These are phyloP conservation scores for Cercospora zeina DNA, from an alignment of 2,329 filamentous ascomycete genomes.

Conservation along the genomic window DNA sequence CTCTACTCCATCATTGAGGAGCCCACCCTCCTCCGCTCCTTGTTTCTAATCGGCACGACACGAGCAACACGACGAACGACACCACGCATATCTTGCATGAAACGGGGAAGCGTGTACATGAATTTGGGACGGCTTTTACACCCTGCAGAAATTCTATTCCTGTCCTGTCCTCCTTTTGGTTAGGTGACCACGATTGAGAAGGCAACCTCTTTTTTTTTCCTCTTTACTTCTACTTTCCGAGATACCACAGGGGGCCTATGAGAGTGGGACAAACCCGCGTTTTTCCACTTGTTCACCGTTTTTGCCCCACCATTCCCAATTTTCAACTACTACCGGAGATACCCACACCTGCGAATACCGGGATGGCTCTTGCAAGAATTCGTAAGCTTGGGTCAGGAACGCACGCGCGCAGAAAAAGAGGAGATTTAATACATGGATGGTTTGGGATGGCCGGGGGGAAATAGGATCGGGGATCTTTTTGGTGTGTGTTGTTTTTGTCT, in stretches of 20 bases:
- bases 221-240: conserved; percentile 5
- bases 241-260: conserved; percentile 32
- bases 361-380: not conserved
- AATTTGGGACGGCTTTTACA: conserved; percentile 9
- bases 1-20: conserved; percentile 6
- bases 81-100: conserved; percentile 17
- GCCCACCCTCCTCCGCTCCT: conserved; percentile 19
- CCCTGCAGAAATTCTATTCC: not conserved
- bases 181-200: conserved; percentile 21
- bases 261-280: conserved; percentile 26
- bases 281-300: not conserved
- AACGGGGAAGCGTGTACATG: conserved; percentile 26
- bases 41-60: conserved; percentile 25
- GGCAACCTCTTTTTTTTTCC: conserved; percentile 7
- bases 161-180: not conserved
- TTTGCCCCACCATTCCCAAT: not conserved
- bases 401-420: not conserved
- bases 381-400: not conserved
- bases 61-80: conserved; percentile 29
- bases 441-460: not conserved
- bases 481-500: not conserved
- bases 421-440: conserved; percentile 10
- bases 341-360: conserved; percentile 8
- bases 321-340: not conserved
- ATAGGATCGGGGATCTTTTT: not conserved